Evolutionary conservation across 2,329 filamentous ascomycete species (phyloP).

Genomic region (Pseudogymnoascus sp.): DNA sequence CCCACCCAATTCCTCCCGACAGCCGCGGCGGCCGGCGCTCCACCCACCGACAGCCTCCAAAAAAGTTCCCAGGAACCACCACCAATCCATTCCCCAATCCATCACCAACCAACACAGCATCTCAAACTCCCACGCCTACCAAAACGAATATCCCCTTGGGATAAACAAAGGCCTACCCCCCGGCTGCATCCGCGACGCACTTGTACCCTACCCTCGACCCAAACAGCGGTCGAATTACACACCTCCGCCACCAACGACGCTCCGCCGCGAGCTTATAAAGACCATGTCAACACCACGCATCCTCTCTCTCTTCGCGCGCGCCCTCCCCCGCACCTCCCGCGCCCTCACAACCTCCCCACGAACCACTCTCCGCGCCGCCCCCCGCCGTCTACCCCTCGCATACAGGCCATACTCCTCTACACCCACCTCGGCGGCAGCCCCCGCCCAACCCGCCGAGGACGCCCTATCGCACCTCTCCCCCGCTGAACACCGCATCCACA

Average conservation of each 20-base stretch:
- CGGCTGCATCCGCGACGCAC: neutral
- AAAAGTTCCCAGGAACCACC: neutral
- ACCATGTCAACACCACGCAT: neutral
- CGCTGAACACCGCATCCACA: neutral
- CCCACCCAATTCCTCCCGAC: neutral
- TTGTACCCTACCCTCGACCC: neutral
- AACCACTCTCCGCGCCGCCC: neutral
- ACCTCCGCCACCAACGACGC: neutral
- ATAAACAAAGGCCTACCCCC: neutral
- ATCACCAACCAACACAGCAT: neutral
- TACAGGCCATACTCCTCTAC: neutral
- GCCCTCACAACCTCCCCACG: neutral
- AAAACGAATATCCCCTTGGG: neutral
- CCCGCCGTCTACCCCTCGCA: neutral
- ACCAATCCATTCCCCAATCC: neutral
- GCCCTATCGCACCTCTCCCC: slow-evolving; percentile 30
- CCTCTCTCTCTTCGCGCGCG: neutral
- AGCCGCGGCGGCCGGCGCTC: neutral
- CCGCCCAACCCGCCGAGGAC: slow-evolving; percentile 33
- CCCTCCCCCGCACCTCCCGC: neutral
- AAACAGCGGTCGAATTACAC: neutral
- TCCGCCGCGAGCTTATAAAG: neutral
- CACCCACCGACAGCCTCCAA: neutral
- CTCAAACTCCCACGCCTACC: neutral
- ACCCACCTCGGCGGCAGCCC: neutral